These are phyloP conservation scores for Chenopodium suecicum DNA, from an alignment of 148 eudicot species.

Conservation along the genomic window DNA sequence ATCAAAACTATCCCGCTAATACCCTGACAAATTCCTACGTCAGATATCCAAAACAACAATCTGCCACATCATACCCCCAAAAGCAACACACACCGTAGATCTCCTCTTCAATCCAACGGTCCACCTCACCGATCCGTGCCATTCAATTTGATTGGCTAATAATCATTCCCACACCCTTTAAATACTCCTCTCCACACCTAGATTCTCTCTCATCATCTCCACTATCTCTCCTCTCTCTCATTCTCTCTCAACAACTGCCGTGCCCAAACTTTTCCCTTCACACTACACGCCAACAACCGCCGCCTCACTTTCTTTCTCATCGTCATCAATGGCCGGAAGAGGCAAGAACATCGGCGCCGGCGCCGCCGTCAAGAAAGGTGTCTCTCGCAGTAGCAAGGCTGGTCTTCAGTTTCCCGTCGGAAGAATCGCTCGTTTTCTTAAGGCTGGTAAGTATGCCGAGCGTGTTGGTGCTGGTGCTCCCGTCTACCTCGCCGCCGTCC, in stretches of 20 bases:
- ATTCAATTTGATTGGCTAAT: constrained; percentile 1
- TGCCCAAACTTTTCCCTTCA: not conserved
- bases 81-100: constrained; percentile 1
- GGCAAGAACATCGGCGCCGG: constrained; percentile 36
- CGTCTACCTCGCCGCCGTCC: constrained; percentile 42
- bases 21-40: no score
- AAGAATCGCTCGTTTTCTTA: constrained; percentile 42
- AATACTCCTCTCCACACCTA: not conserved
- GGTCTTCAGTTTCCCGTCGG: constrained; percentile 46
- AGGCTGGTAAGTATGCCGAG: constrained; percentile 40
- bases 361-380: constrained; percentile 26
- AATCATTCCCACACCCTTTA: not conserved
- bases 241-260: not conserved
- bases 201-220: not conserved
- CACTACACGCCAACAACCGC: not conserved
- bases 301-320: not conserved
- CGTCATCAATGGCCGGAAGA: constrained; percentile 31
- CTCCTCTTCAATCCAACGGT: not conserved
- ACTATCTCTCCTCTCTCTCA: not conserved
- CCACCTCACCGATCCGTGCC: constrained; percentile 3
- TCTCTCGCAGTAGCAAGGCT: constrained; percentile 41
- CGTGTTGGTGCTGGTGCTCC: constrained; percentile 49
- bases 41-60: no score
- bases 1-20: no score
- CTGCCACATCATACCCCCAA: not conserved